Evolutionary conservation across 108 stramenopile species (phyloP), one percentile per base, ranked within the genome.

Genomic region (Skeletonema potamos): DNA sequence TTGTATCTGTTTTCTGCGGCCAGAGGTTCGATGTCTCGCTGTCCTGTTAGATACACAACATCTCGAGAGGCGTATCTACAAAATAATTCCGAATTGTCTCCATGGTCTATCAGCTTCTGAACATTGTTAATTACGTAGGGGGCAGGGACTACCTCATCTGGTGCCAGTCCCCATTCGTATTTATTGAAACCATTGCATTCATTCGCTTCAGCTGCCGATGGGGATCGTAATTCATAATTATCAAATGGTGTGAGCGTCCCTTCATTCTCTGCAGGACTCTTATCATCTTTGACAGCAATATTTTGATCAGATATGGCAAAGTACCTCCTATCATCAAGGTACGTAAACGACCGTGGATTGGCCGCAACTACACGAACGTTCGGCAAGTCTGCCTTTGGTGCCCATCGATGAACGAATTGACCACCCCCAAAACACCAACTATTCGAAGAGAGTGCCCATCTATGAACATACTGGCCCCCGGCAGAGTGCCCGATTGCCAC

Each of bases 401-500:
- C 61, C 20, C 44, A 43, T 55, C 62, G 63, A 43, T 12, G 33
- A 39, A 43, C 43, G 32, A 27, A 11, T 24, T 54, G 73, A 64
- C 81, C 10, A 44, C 68, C 73, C 29, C 68, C 66, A 54, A 78
- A 76, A 30, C 77, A 77, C 72, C 73, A 70, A 67, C 70, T 86
- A 57, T 76, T 77, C 26, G 94, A 91, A 2, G 86, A 80, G 1
- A 95, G 54, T 26, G 89, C 87, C 90, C 91, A 95, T 15, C 94
- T 80, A 17, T 95, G 94, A 2, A 83, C 69, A 15, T 84, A 70
- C 71, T 95, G 94, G 6, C 91, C 94, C 17, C 94, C 91, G 10
- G 94, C 91, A 20, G 88, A 89, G 81, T 95, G 94, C 11, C 94
- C 94, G 6, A 84, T 84, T 5, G 91, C 76, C 8, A 89, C 79